Percentiles rank a stretch among this genome's conserved stretches.
Conservation (phyloP, 495 filamentous ascomycete species). For the Xylaria venustula region DNA sequence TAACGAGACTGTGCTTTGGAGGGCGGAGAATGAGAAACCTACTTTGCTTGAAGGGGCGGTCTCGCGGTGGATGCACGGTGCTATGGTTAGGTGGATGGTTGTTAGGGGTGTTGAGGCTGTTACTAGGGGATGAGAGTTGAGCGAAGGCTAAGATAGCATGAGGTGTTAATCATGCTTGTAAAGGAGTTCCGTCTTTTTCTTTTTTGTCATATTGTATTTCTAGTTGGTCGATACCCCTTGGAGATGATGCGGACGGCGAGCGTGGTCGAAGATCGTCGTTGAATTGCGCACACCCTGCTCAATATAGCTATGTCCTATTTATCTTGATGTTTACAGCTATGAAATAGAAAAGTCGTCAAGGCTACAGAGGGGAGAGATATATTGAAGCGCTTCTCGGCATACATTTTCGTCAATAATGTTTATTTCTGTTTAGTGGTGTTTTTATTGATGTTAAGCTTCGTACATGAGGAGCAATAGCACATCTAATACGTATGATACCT, state of each 20-base stretch:
- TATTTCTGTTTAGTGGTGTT: too few relatives aligned
- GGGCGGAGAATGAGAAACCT: constrained; percentile 17
- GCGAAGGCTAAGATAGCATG: not conserved
- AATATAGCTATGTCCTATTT: not conserved
- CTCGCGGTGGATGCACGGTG: constrained; percentile 26
- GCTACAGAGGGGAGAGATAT: too few relatives aligned
- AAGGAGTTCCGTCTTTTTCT: not conserved
- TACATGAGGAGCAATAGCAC: too few relatives aligned
- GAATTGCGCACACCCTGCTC: not conserved
- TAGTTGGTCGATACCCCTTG: not conserved
- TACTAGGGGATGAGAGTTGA: not conserved
- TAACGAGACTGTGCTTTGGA: constrained; percentile 37
- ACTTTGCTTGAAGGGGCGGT: constrained; percentile 25
- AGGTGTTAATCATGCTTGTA: not conserved
- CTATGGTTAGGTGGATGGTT: constrained; percentile 32
- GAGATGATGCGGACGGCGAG: not conserved
- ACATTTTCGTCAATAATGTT: too few relatives aligned
- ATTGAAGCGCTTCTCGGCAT: too few relatives aligned
- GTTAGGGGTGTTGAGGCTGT: constrained; percentile 30
- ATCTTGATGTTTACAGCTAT: too few relatives aligned
- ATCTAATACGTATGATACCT: too few relatives aligned
- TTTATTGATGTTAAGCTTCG: too few relatives aligned
- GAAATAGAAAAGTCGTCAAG: too few relatives aligned
- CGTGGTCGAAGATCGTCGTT: not conserved
- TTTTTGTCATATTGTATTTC: too few relatives aligned